Conservation (phyloP, 2,329 filamentous ascomycete species). For the Ceratocystis alfenasii region DNA sequence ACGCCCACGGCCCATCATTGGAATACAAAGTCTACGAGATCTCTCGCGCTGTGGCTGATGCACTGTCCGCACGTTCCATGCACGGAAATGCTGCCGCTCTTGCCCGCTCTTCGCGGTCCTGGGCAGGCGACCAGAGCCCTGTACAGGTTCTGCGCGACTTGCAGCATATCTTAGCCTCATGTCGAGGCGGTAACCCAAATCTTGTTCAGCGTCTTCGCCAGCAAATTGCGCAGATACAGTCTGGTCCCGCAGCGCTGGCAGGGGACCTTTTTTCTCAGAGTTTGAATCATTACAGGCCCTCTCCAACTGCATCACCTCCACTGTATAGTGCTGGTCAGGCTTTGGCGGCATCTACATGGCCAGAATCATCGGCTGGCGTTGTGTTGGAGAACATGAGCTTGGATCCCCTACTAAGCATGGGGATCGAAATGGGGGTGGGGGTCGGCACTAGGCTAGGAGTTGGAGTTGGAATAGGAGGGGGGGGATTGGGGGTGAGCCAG, state of each 20-base stretch:
- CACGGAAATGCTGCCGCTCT: neutral
- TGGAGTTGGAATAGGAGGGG: constrained; percentile 9
- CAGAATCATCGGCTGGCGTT: constrained; percentile 1
- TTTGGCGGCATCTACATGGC: constrained; percentile 1
- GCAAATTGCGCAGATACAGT: constrained; percentile 25
- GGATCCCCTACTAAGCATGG: constrained; percentile 11
- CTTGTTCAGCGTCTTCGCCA: constrained; percentile 30
- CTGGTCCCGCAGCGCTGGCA: neutral
- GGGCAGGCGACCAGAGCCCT: constrained; percentile 25
- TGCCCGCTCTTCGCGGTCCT: neutral
- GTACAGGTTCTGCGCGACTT: constrained; percentile 31
- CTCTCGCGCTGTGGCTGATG: constrained; percentile 35
- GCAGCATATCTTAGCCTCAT: constrained; percentile 33
- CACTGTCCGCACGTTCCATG: constrained; percentile 26
- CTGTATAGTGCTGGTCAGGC: neutral
- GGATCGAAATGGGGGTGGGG: constrained; percentile 3
- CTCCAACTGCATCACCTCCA: neutral
- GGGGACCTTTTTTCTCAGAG: neutral
- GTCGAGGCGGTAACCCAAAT: constrained; percentile 34
- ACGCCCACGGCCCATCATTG: constrained; percentile 39
- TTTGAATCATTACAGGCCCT: neutral
- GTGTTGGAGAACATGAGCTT: constrained; percentile 9
- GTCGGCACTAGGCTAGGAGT: neutral
- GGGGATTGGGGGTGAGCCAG: neutral
- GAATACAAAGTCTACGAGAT: constrained; percentile 40